Evolutionary conservation across 139 green algal species (phyloP).

Genomic region (Cymbomonas tetramitiformis): DNA sequence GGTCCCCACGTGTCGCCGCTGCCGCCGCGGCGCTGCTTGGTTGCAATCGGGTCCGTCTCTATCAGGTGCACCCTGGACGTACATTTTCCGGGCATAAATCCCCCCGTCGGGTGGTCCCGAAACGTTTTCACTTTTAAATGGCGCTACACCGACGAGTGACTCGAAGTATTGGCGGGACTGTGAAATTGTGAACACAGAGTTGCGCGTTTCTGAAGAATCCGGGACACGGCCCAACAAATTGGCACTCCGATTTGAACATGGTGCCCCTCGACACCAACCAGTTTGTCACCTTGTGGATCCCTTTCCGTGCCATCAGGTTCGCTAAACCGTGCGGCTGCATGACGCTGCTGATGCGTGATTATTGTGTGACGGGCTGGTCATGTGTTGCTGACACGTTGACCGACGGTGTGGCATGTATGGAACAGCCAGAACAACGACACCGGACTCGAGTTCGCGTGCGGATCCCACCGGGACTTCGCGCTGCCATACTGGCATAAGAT

Average conservation of each 20-base stretch:
- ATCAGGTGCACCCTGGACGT: too few species aligned
- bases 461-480: constrained; percentile 47
- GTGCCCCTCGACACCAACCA: constrained; percentile 48
- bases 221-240: constrained; percentile 41
- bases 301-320: constrained; percentile 32
- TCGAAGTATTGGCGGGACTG: too few species aligned
- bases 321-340: constrained; percentile 4
- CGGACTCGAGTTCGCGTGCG: constrained; percentile 40
- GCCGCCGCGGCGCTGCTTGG: constrained; percentile 36
- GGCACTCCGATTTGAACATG: constrained; percentile 41
- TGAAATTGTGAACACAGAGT: too few species aligned
- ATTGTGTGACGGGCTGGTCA: too few species aligned
- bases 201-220: constrained; percentile 46
- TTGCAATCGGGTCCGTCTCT: constrained; percentile 28
- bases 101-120: too few species aligned
- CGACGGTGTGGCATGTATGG: too few species aligned
- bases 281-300: constrained; percentile 51
- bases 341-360: too few species aligned
- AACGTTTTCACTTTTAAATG: too few species aligned
- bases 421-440: constrained; percentile 16
- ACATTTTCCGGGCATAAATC: neutral
- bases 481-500: constrained; percentile 47
- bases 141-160: too few species aligned
- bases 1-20: constrained; percentile 15
- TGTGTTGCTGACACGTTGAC: too few species aligned